These are phyloP conservation scores for Ophiosphaerella korrae DNA, from an alignment of 2,329 filamentous ascomycete genomes.

Conservation along the genomic window DNA sequence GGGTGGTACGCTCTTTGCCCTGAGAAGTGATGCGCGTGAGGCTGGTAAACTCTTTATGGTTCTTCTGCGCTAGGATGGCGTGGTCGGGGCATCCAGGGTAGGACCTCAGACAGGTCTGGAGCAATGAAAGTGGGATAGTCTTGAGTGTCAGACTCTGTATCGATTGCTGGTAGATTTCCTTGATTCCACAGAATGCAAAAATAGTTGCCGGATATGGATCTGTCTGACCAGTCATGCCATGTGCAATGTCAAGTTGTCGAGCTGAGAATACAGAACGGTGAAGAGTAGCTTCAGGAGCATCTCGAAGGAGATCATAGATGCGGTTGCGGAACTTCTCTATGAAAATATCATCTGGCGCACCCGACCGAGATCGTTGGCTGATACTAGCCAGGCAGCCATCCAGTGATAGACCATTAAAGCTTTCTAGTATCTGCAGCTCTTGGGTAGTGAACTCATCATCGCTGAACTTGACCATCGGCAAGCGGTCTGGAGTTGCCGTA, in stretches of 20 bases:
- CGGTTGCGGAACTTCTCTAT: slow-evolving; percentile 36
- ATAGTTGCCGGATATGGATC: slow-evolving; percentile 42
- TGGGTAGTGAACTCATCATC: slow-evolving; percentile 31
- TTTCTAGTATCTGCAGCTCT: slow-evolving; percentile 27
- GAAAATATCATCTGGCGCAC: slow-evolving; percentile 28
- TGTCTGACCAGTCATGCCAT: slow-evolving; percentile 29
- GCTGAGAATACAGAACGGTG: slow-evolving; percentile 52
- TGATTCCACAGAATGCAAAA: slow-evolving; percentile 53
- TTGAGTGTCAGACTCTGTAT: slow-evolving; percentile 32
- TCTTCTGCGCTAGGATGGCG: slow-evolving; percentile 49
- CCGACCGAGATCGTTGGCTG: slow-evolving; percentile 26
- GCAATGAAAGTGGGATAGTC: slow-evolving; percentile 53
- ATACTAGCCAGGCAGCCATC: slow-evolving; percentile 41
- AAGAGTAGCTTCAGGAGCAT: slow-evolving; percentile 49
- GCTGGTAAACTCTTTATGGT: slow-evolving; percentile 54
- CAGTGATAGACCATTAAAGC: slow-evolving; percentile 33
- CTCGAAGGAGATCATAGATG: slow-evolving; percentile 45
- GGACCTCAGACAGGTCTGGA: slow-evolving; percentile 51
- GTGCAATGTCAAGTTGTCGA: slow-evolving; percentile 43
- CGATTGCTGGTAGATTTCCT: slow-evolving; percentile 47
- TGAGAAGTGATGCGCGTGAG: slow-evolving; percentile 32
- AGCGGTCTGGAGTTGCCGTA: slow-evolving; percentile 45
- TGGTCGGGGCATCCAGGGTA: slow-evolving; percentile 54
- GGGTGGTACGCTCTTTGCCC: slow-evolving; percentile 2
- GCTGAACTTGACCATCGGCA: slow-evolving; percentile 52